Base-by-base conservation (phyloP, 2,329 filamentous ascomycete species). In the Diaporthe nobilis region DNA sequence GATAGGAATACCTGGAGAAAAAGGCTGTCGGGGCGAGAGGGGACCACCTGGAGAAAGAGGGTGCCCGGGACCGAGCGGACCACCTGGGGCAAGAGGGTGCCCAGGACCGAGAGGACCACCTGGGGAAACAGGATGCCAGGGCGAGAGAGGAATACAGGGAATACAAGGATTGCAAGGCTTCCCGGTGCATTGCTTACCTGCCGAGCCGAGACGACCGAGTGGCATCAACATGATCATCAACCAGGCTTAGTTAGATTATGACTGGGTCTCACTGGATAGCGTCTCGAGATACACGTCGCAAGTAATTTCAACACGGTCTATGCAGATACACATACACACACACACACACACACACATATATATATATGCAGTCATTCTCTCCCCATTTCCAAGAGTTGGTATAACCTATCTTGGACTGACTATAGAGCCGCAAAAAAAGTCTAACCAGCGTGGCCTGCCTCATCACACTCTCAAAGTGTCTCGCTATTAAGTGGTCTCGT, bases 221-320 rank as follows among this genome's bases (percentile, higher is more conserved):
- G 44, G 44, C 44, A 34, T 67, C 28, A 67, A 22, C 42, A 67
- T 67, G 42, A 37, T 67, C 9, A 47, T 63, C 4, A 63, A 63
- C 39, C 60, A 63, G 60, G 31, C 2, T 7, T 63, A 39, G n/a
- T 10, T 20, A 9, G 13, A 10, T 3, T 42, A 20, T 20, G 3
- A 22, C 34, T 34, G 28, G 15, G 17, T 2, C 17, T 4, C 0
- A 17, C 31, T 37, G 8, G 12, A 17, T 28, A 5, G 1, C 8
- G 12, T 13, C n/a, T 28, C 12, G 12, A 28, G 25, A 28, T 55
- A 28, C 6, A 25, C 5, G 12, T 25, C 13, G 13, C 5, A 13
- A 15, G 12, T 15, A 17, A 7, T 55, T 15, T 13, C 25, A 55
- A 15, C 1, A 4, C 1, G 10, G 2, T 55, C 13, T 15, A 28